Percentiles rank a stretch among this genome's conserved stretches.
Evolutionary conservation across 352 stramenopile species (phyloP).

Genomic region (Lagenidium giganteum): DNA sequence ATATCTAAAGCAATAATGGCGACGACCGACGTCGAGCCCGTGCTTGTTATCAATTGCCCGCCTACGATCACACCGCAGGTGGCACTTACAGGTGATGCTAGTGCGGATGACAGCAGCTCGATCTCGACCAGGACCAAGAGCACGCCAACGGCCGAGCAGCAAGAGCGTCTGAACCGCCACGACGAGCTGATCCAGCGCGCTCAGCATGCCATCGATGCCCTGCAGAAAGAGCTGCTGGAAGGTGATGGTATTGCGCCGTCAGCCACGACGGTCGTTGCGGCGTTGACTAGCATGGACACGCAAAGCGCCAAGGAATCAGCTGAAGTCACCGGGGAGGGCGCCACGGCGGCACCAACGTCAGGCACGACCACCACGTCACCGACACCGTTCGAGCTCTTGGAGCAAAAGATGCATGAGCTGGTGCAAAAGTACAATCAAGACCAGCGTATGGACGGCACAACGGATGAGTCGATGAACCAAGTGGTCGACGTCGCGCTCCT

Average conservation of each 20-base stretch:
- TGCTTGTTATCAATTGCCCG: too few species aligned
- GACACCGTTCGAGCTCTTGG: slow-evolving; percentile 23
- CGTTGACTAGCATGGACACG: background rate
- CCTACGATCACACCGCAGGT: too few species aligned
- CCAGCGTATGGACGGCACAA: background rate
- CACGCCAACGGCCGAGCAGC: background rate
- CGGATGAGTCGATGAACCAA: background rate
- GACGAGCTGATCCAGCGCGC: slow-evolving; percentile 9
- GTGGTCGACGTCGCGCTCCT: slow-evolving; percentile 13
- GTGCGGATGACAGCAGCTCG: too few species aligned
- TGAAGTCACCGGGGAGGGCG: too few species aligned
- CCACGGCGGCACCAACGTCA: background rate
- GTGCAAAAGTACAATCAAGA: slow-evolving; percentile 18
- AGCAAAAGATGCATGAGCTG: slow-evolving; percentile 29
- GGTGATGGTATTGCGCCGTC: too few species aligned
- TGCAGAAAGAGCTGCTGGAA: slow-evolving; percentile 5
- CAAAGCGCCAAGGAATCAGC: background rate
- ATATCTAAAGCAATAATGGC: too few species aligned
- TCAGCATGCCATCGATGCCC: slow-evolving; percentile 6
- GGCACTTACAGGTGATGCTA: too few species aligned
- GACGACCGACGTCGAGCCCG: too few species aligned
- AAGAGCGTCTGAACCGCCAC: background rate
- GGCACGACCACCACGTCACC: slow-evolving; percentile 16
- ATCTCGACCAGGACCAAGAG: background rate
- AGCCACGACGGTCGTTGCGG: background rate